Percentiles rank a stretch among this genome's conserved stretches.
These are phyloP conservation scores for Marasmius fiardii DNA, from an alignment of 1,284 basidiomycete species.

Conservation along the genomic window DNA sequence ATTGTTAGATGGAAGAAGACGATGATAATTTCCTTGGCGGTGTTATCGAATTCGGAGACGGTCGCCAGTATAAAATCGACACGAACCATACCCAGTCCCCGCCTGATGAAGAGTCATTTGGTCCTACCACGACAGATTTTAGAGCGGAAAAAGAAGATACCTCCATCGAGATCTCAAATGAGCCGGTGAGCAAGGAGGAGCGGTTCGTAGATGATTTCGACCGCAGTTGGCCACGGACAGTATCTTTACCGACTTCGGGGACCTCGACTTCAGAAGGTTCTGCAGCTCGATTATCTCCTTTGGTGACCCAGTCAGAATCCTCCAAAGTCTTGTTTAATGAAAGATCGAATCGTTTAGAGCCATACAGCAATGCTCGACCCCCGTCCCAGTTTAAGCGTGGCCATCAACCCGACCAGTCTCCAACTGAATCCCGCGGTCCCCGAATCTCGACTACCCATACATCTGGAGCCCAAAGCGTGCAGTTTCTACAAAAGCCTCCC, in stretches of 20 bases:
- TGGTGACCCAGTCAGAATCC: constrained; percentile 32
- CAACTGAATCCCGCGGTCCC: constrained; percentile 39
- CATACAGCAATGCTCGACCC: constrained; percentile 48
- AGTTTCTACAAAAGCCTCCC: constrained; percentile 47
- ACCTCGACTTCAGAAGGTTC: constrained; percentile 38
- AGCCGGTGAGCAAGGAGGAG: constrained; percentile 68
- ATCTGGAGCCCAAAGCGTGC: constrained; percentile 34
- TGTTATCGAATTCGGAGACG: constrained; percentile 92
- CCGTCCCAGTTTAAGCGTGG: constrained; percentile 38
- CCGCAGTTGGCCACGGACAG: constrained; percentile 83
- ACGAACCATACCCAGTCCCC: constrained; percentile 34
- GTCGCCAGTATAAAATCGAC: constrained; percentile 81
- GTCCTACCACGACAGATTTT: constrained; percentile 15
- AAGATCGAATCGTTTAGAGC: constrained; percentile 81
- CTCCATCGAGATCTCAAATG: constrained; percentile 21
- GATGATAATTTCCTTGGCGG: constrained; percentile 87
- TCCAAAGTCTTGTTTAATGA: constrained; percentile 87
- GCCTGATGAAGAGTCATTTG: constrained; percentile 21
- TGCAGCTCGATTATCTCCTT: constrained; percentile 20
- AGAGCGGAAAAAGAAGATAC: constrained; percentile 19
- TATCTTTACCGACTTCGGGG: constrained; percentile 32
- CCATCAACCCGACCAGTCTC: constrained; percentile 42
- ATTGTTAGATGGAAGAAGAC: constrained; percentile 77
- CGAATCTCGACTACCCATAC: constrained; percentile 44
- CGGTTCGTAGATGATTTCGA: constrained; percentile 88